A percentile compares a stretch with the other conserved stretches of the same genome.
phyloP scores from a whole-genome alignment of 306 rosid species.

The Cicer pinnatifidum region DNA sequence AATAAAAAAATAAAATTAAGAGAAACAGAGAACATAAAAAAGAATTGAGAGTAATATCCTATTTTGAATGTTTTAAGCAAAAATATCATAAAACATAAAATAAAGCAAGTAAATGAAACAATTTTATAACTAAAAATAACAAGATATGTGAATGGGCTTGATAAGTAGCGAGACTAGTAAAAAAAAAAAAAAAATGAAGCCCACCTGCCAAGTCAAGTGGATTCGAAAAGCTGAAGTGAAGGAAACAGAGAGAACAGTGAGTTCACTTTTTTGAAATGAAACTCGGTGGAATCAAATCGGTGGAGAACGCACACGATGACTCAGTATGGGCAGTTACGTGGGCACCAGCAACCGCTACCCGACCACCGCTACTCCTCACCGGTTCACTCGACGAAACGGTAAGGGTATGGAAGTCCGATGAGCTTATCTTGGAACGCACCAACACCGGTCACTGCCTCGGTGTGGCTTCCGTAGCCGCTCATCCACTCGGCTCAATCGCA shows the following conservation, averaged over 20 bases:
- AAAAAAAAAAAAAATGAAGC: constrained; percentile 1
- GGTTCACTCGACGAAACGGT: constrained; percentile 96
- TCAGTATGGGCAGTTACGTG: constrained; percentile 95
- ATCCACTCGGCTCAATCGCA: constrained; percentile 81
- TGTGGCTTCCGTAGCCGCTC: constrained; percentile 92
- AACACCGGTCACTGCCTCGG: constrained; percentile 96
- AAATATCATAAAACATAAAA: no score
- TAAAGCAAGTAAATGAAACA: no score
- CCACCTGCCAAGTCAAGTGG: constrained; percentile 27
- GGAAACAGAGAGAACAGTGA: not conserved
- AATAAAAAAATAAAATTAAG: no score
- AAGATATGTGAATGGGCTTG: constrained; percentile 31
- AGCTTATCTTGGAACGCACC: constrained; percentile 71
- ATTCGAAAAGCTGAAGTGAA: not conserved
- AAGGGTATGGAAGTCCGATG: constrained; percentile 87
- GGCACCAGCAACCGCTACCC: constrained; percentile 79
- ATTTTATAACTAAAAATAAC: no score
- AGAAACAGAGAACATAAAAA: no score
- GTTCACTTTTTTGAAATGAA: constrained; percentile 53
- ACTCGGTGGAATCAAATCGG: constrained; percentile 83
- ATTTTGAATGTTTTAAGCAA: no score
- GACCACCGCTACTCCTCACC: constrained; percentile 78
- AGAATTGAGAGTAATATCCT: no score
- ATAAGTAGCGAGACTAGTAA: not conserved
- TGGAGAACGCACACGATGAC: constrained; percentile 88